Conservation (phyloP, 768 basidiomycete species). For the Leccinum longicurvipes region DNA sequence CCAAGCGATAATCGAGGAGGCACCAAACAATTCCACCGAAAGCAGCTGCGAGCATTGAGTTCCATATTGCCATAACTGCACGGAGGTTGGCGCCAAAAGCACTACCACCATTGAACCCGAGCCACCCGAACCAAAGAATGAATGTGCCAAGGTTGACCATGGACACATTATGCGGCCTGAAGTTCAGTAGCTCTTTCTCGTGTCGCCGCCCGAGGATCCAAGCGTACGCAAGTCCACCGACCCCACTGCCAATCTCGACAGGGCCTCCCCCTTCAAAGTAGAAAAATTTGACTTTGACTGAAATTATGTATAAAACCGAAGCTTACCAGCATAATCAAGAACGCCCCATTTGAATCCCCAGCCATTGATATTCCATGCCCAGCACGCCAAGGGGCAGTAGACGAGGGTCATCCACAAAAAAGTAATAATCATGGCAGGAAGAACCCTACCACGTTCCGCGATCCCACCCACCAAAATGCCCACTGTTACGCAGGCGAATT, state of each 20-base stretch:
- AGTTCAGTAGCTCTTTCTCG: conserved; percentile 69
- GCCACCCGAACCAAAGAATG: conserved; percentile 85
- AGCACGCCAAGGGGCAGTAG: conserved; percentile 84
- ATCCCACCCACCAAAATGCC: conserved; percentile 75
- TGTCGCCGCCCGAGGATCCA: conserved; percentile 83
- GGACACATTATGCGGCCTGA: conserved; percentile 86
- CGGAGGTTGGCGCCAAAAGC: conserved; percentile 87
- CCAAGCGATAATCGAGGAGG: conserved; percentile 72
- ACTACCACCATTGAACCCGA: conserved; percentile 90
- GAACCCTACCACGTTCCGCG: conserved; percentile 82
- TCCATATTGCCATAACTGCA: conserved; percentile 82
- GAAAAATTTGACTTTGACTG: not conserved
- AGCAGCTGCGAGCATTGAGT: conserved; percentile 83
- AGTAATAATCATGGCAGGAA: conserved; percentile 76
- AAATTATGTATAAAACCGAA: conserved; percentile 2
- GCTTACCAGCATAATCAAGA: conserved; percentile 79
- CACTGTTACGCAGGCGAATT: conserved; percentile 80
- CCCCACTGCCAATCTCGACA: conserved; percentile 84
- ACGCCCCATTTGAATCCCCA: conserved; percentile 87
- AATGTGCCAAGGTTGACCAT: conserved; percentile 81
- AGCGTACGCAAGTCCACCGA: conserved; percentile 81
- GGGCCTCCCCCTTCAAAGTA: conserved; percentile 66
- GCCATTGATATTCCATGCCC: conserved; percentile 78
- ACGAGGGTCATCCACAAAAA: conserved; percentile 87
- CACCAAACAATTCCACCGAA: conserved; percentile 85